These are phyloP conservation scores for Thraustochytrium striatum DNA, from an alignment of 352 stramenopile species.

Conservation along the genomic window DNA sequence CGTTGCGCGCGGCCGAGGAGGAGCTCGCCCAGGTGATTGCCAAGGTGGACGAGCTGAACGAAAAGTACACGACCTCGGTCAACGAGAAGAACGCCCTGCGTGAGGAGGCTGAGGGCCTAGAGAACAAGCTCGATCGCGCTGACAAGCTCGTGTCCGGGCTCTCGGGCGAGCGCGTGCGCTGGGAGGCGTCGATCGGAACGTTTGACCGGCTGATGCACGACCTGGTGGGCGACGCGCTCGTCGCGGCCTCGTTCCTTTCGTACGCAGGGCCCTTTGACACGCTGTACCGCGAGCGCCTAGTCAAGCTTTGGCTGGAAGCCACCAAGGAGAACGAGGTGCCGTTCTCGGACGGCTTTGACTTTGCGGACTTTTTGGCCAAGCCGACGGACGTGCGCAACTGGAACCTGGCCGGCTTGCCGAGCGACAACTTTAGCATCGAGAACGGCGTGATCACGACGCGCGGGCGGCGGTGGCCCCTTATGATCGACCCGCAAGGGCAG, in stretches of 20 bases:
- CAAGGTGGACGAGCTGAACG: conserved; percentile 82
- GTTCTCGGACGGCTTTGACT: conserved; percentile 77
- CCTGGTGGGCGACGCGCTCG: conserved; percentile 82
- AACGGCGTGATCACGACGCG: conserved; percentile 91
- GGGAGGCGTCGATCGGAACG: conserved; percentile 79
- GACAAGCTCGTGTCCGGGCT: conserved; percentile 88
- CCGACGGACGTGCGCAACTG: conserved; percentile 86
- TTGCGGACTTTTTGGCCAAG: conserved; percentile 83
- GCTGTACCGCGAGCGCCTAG: conserved; percentile 65
- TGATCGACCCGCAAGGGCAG: conserved; percentile 92
- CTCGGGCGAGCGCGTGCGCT: conserved; percentile 84
- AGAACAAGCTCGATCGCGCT: conserved; percentile 82
- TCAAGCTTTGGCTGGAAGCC: conserved; percentile 72
- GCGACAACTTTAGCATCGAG: conserved; percentile 85
- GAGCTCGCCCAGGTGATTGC: conserved; percentile 81
- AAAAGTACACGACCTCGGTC: conserved; percentile 82
- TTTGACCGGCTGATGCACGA: conserved; percentile 79
- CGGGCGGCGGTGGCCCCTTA: conserved; percentile 88
- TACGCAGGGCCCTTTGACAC: conserved; percentile 91
- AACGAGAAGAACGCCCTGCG: conserved; percentile 85
- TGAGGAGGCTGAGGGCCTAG: conserved; percentile 82
- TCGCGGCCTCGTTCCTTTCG: conserved; percentile 87
- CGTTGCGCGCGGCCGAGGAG: conserved; percentile 77
- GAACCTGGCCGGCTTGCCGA: conserved; percentile 87
- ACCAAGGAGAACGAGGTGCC: conserved; percentile 76